Percentiles rank a stretch among this genome's conserved stretches.
phyloP scores from a whole-genome alignment of 257 asterid species.

The Schizonepeta tenuifolia region DNA sequence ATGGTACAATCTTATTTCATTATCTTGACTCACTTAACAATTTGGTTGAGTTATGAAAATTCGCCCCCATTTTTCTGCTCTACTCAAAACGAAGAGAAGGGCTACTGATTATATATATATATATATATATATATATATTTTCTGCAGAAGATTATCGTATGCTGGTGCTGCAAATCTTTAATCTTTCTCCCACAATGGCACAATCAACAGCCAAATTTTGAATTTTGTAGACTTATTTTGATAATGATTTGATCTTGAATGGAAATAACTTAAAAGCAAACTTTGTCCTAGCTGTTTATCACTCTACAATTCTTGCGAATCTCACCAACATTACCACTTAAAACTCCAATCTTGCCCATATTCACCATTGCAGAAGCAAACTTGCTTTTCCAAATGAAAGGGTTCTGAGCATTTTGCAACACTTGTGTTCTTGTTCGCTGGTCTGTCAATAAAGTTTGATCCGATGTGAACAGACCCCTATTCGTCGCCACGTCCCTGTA shows the following conservation, averaged over 20 bases:
- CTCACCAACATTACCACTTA: conserved; percentile 60
- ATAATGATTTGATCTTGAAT: background rate
- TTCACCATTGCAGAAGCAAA: conserved; percentile 59
- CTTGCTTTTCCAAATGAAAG: conserved; percentile 39
- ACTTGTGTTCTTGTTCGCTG: conserved; percentile 40
- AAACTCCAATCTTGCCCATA: conserved; percentile 57
- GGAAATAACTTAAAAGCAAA: background rate
- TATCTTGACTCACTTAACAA: conserved; percentile 14
- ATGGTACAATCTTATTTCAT: conserved; percentile 29
- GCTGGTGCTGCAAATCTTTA: background rate
- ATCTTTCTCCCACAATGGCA: too few relatives aligned
- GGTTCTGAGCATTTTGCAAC: conserved; percentile 42
- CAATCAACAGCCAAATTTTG: background rate
- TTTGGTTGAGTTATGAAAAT: conserved; percentile 30
- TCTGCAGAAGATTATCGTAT: background rate
- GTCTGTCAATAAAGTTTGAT: conserved; percentile 44
- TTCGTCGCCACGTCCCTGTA: conserved; percentile 39
- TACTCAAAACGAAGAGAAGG: background rate
- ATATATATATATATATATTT: background rate
- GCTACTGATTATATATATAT: background rate
- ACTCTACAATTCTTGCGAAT: conserved; percentile 63
- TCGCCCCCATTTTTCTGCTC: conserved; percentile 3
- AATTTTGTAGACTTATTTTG: background rate
- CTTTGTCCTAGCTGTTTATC: conserved; percentile 37
- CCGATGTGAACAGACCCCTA: conserved; percentile 52